These are phyloP conservation scores for Didymella pomorum DNA, from an alignment of 2,329 filamentous ascomycete genomes.

Conservation along the genomic window DNA sequence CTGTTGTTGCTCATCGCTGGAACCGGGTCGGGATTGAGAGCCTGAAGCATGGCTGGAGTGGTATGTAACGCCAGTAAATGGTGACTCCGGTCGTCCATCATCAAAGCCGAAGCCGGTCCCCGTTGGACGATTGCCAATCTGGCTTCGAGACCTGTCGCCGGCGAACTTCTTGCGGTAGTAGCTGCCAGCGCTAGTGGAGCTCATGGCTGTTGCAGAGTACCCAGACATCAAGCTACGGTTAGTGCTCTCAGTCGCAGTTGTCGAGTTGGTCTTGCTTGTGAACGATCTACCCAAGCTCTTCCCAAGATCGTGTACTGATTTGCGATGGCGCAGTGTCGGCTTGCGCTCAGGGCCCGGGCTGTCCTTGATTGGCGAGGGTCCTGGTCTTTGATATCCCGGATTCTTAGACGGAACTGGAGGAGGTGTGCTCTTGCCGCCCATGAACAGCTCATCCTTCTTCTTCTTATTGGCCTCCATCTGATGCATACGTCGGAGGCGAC, in stretches of 20 bases:
- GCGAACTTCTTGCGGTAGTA: slow-evolving; percentile 76
- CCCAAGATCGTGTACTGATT: slow-evolving; percentile 81
- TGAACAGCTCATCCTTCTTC: slow-evolving; percentile 60
- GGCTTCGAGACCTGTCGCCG: slow-evolving; percentile 66
- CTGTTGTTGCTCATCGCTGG: slow-evolving; percentile 51
- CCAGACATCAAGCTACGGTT: slow-evolving; percentile 93
- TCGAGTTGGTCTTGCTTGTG: slow-evolving; percentile 87
- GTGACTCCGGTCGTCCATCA: slow-evolving; percentile 59
- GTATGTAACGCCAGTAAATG: slow-evolving; percentile 81
- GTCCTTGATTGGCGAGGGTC: slow-evolving; percentile 47
- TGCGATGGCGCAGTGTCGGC: slow-evolving; percentile 64
- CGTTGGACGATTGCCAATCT: slow-evolving; percentile 60
- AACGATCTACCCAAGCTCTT: slow-evolving; percentile 78
- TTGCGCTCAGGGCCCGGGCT: slow-evolving; percentile 41
- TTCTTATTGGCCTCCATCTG: slow-evolving; percentile 48
- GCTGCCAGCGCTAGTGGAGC: slow-evolving; percentile 93
- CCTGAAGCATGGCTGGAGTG: slow-evolving; percentile 79
- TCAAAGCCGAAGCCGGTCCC: slow-evolving; percentile 50
- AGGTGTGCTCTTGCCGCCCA: slow-evolving; percentile 56
- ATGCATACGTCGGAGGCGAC: slow-evolving; percentile 76
- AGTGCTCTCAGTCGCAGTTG: slow-evolving; percentile 73
- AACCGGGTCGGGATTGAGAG: slow-evolving; percentile 60
- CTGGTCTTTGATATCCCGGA: slow-evolving; percentile 53
- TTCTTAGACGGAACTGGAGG: slow-evolving; percentile 70
- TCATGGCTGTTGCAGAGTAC: slow-evolving; percentile 86